These are phyloP conservation scores for Suillus decipiens DNA, from an alignment of 768 basidiomycete genomes.

Conservation along the genomic window DNA sequence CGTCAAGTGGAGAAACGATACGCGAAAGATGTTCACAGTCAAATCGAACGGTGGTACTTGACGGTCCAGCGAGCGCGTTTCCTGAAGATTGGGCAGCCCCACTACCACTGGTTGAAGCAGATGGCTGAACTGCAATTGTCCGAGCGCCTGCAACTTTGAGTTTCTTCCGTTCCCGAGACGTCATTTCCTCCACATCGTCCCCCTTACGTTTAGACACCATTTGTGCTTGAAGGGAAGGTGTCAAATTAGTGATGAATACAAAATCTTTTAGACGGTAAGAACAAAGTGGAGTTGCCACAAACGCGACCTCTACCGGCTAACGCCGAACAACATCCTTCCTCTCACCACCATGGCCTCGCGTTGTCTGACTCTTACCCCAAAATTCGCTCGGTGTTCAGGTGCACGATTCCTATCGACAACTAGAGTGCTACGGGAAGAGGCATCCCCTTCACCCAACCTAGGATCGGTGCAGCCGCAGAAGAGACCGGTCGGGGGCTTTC, in stretches of 20 bases:
- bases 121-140: slow-evolving; percentile 63
- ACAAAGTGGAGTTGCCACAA: background rate
- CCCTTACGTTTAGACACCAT: slow-evolving; percentile 47
- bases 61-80: slow-evolving; percentile 42
- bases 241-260: background rate
- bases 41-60: slow-evolving; percentile 37
- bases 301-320: slow-evolving; percentile 21
- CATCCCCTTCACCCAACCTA: slow-evolving; percentile 44
- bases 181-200: slow-evolving; percentile 31
- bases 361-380: slow-evolving; percentile 24
- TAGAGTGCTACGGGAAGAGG: slow-evolving; percentile 43
- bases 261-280: background rate
- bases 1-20: background rate
- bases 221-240: background rate
- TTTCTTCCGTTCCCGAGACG: slow-evolving; percentile 65
- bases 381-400: slow-evolving; percentile 18
- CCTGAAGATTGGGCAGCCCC: slow-evolving; percentile 13
- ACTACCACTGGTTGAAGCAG: slow-evolving; percentile 14
- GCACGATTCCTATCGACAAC: slow-evolving; percentile 48
- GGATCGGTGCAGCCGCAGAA: slow-evolving; percentile 59
- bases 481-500: slow-evolving; percentile 76
- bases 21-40: slow-evolving; percentile 38
- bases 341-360: slow-evolving; percentile 29
- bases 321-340: slow-evolving; percentile 19
- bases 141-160: slow-evolving; percentile 62